phyloP scores from a whole-genome alignment of 495 filamentous ascomycete species.

The Lepidopterella palustris region DNA sequence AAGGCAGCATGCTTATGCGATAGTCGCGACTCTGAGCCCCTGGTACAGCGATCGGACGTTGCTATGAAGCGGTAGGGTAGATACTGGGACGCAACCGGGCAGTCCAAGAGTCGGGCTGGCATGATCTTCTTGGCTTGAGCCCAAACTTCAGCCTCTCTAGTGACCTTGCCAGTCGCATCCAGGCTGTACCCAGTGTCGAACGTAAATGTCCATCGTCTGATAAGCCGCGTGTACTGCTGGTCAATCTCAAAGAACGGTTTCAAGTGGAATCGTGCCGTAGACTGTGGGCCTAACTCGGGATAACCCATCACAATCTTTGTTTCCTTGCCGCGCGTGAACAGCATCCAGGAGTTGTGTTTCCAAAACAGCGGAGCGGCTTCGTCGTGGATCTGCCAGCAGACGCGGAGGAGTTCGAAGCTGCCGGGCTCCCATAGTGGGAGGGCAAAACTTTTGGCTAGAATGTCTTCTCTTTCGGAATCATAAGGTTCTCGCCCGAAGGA shows the following conservation, averaged over 20 bases:
- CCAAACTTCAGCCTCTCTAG: background rate
- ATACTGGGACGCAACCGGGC: background rate
- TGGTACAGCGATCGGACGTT: background rate
- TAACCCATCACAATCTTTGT: background rate
- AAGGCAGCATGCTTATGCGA: background rate
- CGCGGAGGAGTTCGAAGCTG: background rate
- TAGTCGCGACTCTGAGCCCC: background rate
- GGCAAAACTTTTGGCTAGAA: background rate
- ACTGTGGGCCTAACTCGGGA: background rate
- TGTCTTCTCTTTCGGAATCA: background rate
- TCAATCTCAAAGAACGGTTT: background rate
- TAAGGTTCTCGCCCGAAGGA: background rate
- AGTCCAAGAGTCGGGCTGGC: background rate
- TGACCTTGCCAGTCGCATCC: background rate
- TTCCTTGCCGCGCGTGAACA: background rate
- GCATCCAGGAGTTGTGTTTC: background rate
- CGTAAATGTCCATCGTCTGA: background rate
- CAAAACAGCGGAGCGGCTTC: background rate
- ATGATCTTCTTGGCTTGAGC: background rate
- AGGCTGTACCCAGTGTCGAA: constrained; percentile 1
- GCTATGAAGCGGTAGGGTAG: background rate
- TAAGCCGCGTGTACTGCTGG: background rate
- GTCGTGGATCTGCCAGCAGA: background rate
- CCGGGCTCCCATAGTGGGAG: background rate
- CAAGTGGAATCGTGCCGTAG: background rate